These are phyloP conservation scores for Crithidia thermophila DNA, from an alignment of 208 protist genomes.

Conservation along the genomic window DNA sequence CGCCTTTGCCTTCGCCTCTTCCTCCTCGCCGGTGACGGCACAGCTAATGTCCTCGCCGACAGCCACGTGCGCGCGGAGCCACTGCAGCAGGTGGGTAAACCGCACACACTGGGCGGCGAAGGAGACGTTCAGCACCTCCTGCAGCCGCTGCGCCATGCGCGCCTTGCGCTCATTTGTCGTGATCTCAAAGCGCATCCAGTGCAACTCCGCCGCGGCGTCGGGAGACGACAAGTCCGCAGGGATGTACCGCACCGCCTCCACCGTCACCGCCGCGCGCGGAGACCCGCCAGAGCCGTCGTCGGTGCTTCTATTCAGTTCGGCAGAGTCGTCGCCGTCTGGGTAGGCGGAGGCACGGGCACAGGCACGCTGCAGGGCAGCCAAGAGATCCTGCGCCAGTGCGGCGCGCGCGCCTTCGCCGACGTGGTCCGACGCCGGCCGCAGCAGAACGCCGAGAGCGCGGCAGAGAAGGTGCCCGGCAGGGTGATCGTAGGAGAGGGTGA, in stretches of 20 bases:
- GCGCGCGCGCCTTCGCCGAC: conserved; percentile 35
- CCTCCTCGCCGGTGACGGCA: background rate
- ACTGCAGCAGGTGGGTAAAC: conserved; percentile 28
- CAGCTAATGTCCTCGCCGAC: background rate
- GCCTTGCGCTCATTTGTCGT: conserved; percentile 32
- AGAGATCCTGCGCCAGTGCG: conserved; percentile 46
- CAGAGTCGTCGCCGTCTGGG: conserved; percentile 14
- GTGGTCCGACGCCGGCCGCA: conserved; percentile 19
- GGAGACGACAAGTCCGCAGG: conserved; percentile 1
- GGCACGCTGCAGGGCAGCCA: conserved; percentile 33
- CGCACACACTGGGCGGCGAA: conserved; percentile 17
- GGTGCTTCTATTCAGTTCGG: conserved; percentile 1
- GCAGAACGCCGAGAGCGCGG: conserved; percentile 43
- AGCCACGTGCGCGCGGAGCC: conserved; percentile 15
- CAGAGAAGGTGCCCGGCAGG: conserved; percentile 68
- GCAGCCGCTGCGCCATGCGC: conserved; percentile 45
- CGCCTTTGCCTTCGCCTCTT: background rate
- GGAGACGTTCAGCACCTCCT: conserved; percentile 37
- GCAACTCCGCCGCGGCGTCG: background rate
- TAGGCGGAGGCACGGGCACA: conserved; percentile 2
- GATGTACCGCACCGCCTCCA: conserved; percentile 32
- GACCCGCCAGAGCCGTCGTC: background rate
- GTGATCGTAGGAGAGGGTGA: conserved; percentile 65
- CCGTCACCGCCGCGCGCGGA: background rate
- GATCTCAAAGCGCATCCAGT: conserved; percentile 41